Evolutionary conservation across 352 stramenopile species (phyloP), one percentile per base, ranked within the genome.

Genomic region (Stramenopiles sp.): DNA sequence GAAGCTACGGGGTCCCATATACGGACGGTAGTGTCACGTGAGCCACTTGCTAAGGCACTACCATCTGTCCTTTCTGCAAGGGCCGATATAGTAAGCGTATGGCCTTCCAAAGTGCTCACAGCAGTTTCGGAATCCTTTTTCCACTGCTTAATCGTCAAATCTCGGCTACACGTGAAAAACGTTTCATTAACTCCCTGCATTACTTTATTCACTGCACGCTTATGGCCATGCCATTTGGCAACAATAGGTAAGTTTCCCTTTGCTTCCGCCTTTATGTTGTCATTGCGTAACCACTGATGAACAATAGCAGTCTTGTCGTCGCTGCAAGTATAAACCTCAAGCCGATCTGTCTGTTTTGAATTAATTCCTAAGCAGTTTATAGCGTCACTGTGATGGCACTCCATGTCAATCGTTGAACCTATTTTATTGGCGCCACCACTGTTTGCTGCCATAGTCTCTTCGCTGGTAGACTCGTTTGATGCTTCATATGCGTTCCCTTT

Each of bases 1-100:
- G 84, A 82, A 0, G 90, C 93, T 25, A 83, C 81, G 4, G 91
- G 44, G 82, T 93, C 89, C 90, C 90, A 94, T 76, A 93, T 85
- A 75, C 90, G 90, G 27, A 89, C 92, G 75, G 91, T 88, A 0
- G 90, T 93, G 84, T 94, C 90, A n/a, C 89, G 84, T 22, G 89
- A 89, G 31, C 90, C 90, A 0, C 89, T 93, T 84, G 89, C 93
- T 55, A 94, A 80, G n/a, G 75, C 84, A 30, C 83, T 84, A 80
- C 93, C 89, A 1, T 85, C 80, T 8, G 83, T 82, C 55, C 91
- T 39, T 32, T 82, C 76, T 32, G 75, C 32, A 7, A 83, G 8
- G 1, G 81, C 76, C 0, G 67, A 80, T 30, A 83, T 80, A 0
- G 81, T 81, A 8, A 83, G 31, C 0, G 76, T 82, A 75, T 83